These are phyloP conservation scores for Lactarius vividus DNA, from an alignment of 768 basidiomycete genomes.

Conservation along the genomic window DNA sequence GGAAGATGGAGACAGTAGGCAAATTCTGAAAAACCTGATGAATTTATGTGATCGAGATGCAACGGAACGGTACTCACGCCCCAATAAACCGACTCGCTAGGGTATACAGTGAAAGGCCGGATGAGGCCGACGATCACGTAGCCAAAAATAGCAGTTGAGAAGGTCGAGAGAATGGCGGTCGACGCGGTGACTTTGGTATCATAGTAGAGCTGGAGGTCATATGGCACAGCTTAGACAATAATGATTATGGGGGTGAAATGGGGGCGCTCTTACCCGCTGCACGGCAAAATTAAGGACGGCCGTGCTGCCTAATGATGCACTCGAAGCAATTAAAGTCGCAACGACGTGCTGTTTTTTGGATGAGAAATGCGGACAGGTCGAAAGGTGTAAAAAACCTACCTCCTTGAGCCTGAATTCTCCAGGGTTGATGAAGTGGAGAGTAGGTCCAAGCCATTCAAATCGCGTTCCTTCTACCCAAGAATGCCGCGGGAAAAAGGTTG, in stretches of 20 bases:
- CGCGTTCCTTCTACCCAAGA: constrained; percentile 46
- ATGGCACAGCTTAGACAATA: not conserved
- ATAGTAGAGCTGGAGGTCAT: constrained; percentile 49
- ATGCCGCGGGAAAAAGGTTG: constrained; percentile 43
- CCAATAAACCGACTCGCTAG: constrained; percentile 66
- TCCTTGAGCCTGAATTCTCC: constrained; percentile 59
- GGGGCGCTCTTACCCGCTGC: constrained; percentile 43
- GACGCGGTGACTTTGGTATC: constrained; percentile 52
- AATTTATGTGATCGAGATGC: not conserved
- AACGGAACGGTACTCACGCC: constrained; percentile 35
- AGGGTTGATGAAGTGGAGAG: constrained; percentile 53
- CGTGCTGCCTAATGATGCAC: constrained; percentile 50
- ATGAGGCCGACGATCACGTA: constrained; percentile 60
- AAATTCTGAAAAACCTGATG: constrained; percentile 40
- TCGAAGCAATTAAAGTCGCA: constrained; percentile 54
- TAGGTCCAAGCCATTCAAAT: constrained; percentile 39
- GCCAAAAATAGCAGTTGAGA: constrained; percentile 65
- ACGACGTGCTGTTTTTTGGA: constrained; percentile 48
- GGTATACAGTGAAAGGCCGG: constrained; percentile 57
- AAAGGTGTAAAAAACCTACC: constrained; percentile 35
- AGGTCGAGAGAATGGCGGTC: constrained; percentile 58
- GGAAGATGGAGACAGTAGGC: constrained; percentile 58
- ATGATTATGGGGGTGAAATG: not conserved
- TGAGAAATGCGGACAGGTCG: not conserved
- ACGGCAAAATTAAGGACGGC: constrained; percentile 62